Evolutionary conservation across 176 grass and related monocot species (phyloP).

Genomic region (Oropetium thomaeum): DNA sequence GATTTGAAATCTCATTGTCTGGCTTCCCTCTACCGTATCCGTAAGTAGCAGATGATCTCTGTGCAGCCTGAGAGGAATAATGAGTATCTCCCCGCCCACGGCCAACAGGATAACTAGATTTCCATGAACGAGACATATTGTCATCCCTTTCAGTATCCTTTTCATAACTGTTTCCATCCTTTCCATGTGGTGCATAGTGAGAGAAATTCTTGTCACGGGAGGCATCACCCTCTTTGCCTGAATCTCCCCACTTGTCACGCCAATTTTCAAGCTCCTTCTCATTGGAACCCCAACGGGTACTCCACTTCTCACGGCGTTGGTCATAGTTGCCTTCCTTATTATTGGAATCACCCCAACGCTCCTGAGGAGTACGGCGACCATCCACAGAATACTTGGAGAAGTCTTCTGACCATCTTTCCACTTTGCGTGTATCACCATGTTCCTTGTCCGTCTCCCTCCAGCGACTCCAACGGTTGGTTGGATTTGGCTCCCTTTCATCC

Average conservation of each 20-base stretch:
- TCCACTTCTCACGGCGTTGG: slow-evolving; percentile 87
- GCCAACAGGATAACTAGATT: slow-evolving; percentile 63
- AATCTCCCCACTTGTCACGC: slow-evolving; percentile 67
- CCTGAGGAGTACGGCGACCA: slow-evolving; percentile 49
- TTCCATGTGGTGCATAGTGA: slow-evolving; percentile 41
- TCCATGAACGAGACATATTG: slow-evolving; percentile 73
- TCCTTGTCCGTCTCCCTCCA: slow-evolving; percentile 82
- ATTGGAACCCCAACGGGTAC: slow-evolving; percentile 68
- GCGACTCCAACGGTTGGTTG: slow-evolving; percentile 57
- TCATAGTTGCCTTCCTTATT: slow-evolving; percentile 66
- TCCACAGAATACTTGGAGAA: slow-evolving; percentile 57
- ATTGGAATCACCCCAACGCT: slow-evolving; percentile 62
- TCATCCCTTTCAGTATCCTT: slow-evolving; percentile 79
- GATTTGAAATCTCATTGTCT: slow-evolving; percentile 53
- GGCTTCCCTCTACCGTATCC: slow-evolving; percentile 72
- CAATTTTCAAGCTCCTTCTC: slow-evolving; percentile 79
- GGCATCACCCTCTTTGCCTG: slow-evolving; percentile 61
- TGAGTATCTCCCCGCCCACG: slow-evolving; percentile 75
- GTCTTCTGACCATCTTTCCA: slow-evolving; percentile 71
- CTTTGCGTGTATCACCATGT: slow-evolving; percentile 56
- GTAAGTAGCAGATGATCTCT: slow-evolving; percentile 47
- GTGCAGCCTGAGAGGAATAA: slow-evolving; percentile 37
- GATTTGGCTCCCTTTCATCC: slow-evolving; percentile 92
- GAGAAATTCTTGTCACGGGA: slow-evolving; percentile 52
- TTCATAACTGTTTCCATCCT: slow-evolving; percentile 63